These are phyloP conservation scores for Trypanosomatidae sp. DNA, from an alignment of 208 protist species.

Conservation along the genomic window DNA sequence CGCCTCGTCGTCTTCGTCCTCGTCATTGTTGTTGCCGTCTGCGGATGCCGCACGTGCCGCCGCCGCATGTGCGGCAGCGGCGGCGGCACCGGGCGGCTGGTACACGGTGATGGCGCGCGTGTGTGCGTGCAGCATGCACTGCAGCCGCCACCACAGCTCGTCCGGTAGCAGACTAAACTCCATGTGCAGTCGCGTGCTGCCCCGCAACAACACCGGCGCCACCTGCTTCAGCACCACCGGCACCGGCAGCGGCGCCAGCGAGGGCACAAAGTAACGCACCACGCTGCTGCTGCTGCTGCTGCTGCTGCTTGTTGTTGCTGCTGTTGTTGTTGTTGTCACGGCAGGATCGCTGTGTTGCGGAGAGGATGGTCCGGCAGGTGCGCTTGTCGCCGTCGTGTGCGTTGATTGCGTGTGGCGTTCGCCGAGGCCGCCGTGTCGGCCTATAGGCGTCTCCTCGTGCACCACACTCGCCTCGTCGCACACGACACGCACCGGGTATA, in stretches of 20 bases:
- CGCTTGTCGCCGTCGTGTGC: neutral
- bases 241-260: slow-evolving; percentile 40
- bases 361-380: neutral
- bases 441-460: slow-evolving; percentile 42
- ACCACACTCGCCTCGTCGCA: slow-evolving; percentile 52
- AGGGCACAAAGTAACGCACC: slow-evolving; percentile 72
- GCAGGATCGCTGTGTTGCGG: neutral
- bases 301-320: slow-evolving; percentile 1
- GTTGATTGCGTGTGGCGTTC: no score
- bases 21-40: slow-evolving; percentile 5
- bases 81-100: slow-evolving; percentile 17
- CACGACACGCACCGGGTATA: slow-evolving; percentile 51
- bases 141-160: slow-evolving; percentile 79
- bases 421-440: no score
- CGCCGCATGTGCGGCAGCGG: neutral
- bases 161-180: slow-evolving; percentile 83
- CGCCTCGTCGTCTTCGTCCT: no score
- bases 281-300: slow-evolving; percentile 11
- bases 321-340: slow-evolving; percentile 1
- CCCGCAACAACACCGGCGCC: slow-evolving; percentile 63
- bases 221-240: slow-evolving; percentile 37
- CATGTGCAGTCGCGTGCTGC: slow-evolving; percentile 50
- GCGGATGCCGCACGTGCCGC: no score
- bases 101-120: slow-evolving; percentile 43
- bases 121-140: slow-evolving; percentile 47